These are phyloP conservation scores for Fusarium zealandicum DNA, from an alignment of 2,329 filamentous ascomycete genomes.

Conservation along the genomic window DNA sequence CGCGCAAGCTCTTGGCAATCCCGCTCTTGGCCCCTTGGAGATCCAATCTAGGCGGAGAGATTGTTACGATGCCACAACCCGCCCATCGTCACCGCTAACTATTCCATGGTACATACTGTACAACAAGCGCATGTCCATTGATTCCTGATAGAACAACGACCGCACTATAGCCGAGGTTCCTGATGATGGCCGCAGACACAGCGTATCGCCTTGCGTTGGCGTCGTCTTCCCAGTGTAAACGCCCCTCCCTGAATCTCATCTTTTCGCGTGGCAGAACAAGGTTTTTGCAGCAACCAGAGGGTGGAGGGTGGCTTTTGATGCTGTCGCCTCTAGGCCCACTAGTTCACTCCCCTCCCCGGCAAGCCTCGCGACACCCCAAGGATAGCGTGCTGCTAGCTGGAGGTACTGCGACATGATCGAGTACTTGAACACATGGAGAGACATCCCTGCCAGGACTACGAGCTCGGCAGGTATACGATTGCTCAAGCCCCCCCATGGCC, in stretches of 20 bases:
- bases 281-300: slow-evolving; percentile 31
- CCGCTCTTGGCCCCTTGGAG: neutral
- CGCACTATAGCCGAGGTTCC: slow-evolving; percentile 7
- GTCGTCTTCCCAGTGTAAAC: slow-evolving; percentile 1
- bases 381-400: slow-evolving; percentile 28
- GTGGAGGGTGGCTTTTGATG: slow-evolving; percentile 25
- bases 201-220: slow-evolving; percentile 11
- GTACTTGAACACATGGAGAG: slow-evolving; percentile 37
- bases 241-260: slow-evolving; percentile 20
- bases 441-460: slow-evolving; percentile 29
- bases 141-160: neutral
- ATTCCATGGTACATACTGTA: no score
- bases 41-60: slow-evolving; percentile 1
- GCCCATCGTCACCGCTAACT: neutral
- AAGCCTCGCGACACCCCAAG: slow-evolving; percentile 27
- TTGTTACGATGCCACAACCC: neutral
- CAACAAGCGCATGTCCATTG: neutral
- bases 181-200: slow-evolving; percentile 3
- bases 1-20: neutral
- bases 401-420: slow-evolving; percentile 28
- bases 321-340: slow-evolving; percentile 10
- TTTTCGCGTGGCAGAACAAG: slow-evolving; percentile 28
- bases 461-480: slow-evolving; percentile 19
- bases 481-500: neutral
- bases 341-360: slow-evolving; percentile 11